Base-by-base conservation (phyloP, 805 yeast genomes). In the Yarrowia osloensis region DNA sequence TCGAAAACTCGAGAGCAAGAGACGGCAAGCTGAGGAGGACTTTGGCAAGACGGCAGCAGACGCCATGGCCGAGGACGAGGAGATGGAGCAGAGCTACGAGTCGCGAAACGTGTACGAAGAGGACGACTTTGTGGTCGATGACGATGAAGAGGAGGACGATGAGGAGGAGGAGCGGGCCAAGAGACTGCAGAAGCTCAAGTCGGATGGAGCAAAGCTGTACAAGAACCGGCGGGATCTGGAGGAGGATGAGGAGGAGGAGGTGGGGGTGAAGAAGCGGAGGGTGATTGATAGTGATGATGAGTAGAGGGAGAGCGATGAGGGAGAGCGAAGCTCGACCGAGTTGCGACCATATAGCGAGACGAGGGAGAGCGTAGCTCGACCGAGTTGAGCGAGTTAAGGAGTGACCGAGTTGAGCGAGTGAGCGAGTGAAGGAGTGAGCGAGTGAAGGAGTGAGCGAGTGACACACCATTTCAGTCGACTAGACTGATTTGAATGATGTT, bases 1-100 rank as follows among this genome's bases (percentile, higher is more conserved):
- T 7, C 72, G 79, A 49, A 78, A 79, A 72, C 80, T 81, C 8
- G 82, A 80, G 67, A 70, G 72, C 40, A 76, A 77, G 68, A 72
- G 77, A 49, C 75, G 77, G 31, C 75, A 69, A 50, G 69, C 70
- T 63, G 71, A 70, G 47, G 75, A 74, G 66, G 66, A 61, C 11
- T 61, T 61, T 19, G 66, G 66, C 12, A 61, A 61, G 29, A 19
- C 52, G 7, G 54, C 54, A 0, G 66, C 52, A 2, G 66, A 61
- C 19, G 66, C 66, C n/a, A 44, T 46, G 52, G 40, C 54, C 12
- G 54, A 61, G 19, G 66, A 44, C 29, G 63, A 57, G 67, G 62
- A 22, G 63, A 22, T 37, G 70, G 70, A 28, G 69, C 67, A 17
- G 71, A 67, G 68, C n/a, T 74, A 69, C 40, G 70, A 67, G n/a